These are phyloP conservation scores for Volvariella volvacea DNA, from an alignment of 1,284 basidiomycete species.

Conservation along the genomic window DNA sequence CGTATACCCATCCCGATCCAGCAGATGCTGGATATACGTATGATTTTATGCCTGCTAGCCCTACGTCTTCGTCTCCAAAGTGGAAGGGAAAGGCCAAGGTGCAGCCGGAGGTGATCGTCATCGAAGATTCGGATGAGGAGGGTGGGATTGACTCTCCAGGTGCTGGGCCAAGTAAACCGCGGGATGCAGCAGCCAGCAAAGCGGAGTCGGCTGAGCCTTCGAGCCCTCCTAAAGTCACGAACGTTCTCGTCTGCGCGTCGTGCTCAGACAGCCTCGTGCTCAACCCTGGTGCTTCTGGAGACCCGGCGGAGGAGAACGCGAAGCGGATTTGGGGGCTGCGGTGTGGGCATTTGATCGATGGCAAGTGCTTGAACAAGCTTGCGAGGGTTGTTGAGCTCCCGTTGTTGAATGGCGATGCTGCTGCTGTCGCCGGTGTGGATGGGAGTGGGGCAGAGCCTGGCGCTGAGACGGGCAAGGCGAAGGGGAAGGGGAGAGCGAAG, in stretches of 20 bases:
- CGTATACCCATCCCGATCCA: conserved; percentile 56
- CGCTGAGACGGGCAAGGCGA: conserved; percentile 10
- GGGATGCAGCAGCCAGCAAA: conserved; percentile 8
- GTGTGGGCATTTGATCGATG: conserved; percentile 73
- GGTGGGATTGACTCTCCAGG: conserved; percentile 3
- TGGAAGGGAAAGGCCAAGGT: conserved; percentile 8
- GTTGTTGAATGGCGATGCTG: background rate
- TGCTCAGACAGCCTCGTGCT: conserved; percentile 53
- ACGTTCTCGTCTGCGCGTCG: conserved; percentile 52
- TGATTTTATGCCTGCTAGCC: conserved; percentile 43
- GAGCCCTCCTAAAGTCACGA: conserved; percentile 16
- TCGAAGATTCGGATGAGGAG: conserved; percentile 18
- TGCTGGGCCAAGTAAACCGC: conserved; percentile 14
- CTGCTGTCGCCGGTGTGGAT: background rate
- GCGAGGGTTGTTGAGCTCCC: conserved; percentile 33
- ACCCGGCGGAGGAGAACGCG: conserved; percentile 24
- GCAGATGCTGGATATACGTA: conserved; percentile 54
- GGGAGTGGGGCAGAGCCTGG: conserved; percentile 6
- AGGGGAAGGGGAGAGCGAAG: conserved; percentile 16
- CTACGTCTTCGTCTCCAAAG: conserved; percentile 10
- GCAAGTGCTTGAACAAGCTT: conserved; percentile 57
- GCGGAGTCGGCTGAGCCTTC: conserved; percentile 9
- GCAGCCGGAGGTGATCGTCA: conserved; percentile 22
- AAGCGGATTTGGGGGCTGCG: conserved; percentile 59
- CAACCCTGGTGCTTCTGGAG: conserved; percentile 24